Evolutionary conservation across 768 basidiomycete genomes (phyloP).

Genomic region (Amyloporia xantha): DNA sequence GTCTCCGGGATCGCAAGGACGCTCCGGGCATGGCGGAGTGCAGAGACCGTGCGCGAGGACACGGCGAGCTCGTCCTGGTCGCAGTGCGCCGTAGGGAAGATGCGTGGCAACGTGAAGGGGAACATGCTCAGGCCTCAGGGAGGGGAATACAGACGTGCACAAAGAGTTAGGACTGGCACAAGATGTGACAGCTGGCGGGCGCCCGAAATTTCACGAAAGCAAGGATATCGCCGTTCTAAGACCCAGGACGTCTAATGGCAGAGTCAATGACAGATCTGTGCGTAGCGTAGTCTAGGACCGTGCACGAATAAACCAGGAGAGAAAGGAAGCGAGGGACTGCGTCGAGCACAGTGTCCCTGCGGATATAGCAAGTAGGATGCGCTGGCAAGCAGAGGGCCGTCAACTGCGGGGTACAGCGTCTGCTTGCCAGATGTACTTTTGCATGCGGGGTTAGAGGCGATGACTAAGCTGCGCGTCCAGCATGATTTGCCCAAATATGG

Average conservation of each 20-base stretch:
- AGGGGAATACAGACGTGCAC: background rate
- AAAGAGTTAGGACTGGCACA: too few species aligned
- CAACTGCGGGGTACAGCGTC: constrained; percentile 5
- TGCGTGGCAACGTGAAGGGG: constrained; percentile 29
- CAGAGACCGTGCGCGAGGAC: constrained; percentile 35
- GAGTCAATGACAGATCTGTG: constrained; percentile 19
- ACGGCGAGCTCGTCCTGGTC: constrained; percentile 38
- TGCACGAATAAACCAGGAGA: too few species aligned
- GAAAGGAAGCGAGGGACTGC: background rate
- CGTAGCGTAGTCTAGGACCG: constrained; percentile 23
- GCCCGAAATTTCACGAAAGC: background rate
- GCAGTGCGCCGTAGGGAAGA: constrained; percentile 47
- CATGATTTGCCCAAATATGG: background rate
- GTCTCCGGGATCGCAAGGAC: constrained; percentile 69
- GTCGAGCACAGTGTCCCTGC: background rate
- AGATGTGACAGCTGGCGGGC: constrained; percentile 1
- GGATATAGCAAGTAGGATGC: constrained; percentile 1
- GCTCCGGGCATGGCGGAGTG: constrained; percentile 59
- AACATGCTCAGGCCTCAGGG: constrained; percentile 8
- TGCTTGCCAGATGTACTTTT: constrained; percentile 7
- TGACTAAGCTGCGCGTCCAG: constrained; percentile 23
- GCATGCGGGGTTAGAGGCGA: constrained; percentile 18
- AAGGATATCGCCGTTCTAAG: constrained; percentile 19
- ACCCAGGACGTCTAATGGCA: too few species aligned
- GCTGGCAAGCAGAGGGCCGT: constrained; percentile 8